Percentiles rank a stretch among this genome's conserved stretches.
phyloP scores from a whole-genome alignment of 2,329 filamentous ascomycete species.

The Ustulina deusta region DNA sequence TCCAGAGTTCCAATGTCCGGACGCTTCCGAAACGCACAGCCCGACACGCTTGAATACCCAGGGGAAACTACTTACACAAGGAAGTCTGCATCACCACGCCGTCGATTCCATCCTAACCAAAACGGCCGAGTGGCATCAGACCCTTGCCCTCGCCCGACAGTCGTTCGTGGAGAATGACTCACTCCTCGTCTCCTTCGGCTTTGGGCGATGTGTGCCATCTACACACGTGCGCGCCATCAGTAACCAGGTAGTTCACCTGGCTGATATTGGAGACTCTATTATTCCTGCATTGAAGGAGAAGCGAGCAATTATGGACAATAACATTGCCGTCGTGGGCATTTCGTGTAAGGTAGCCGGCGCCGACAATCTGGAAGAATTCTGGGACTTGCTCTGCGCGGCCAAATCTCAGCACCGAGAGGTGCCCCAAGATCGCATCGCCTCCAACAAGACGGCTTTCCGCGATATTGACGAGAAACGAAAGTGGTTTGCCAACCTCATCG shows the following conservation, averaged over 20 bases:
- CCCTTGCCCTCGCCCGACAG: constrained; percentile 41
- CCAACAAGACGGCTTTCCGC: constrained; percentile 44
- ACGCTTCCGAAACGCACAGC: constrained; percentile 46
- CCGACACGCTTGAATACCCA: constrained; percentile 39
- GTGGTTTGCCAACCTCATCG: constrained; percentile 47
- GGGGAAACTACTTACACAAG: constrained; percentile 40
- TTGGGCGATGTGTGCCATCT: constrained; percentile 53
- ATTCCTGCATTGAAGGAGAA: constrained; percentile 14
- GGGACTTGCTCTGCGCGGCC: constrained; percentile 47
- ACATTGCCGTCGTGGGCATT: constrained; percentile 56
- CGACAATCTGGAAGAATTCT: constrained; percentile 52
- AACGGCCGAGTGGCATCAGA: constrained; percentile 51
- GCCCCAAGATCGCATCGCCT: constrained; percentile 41
- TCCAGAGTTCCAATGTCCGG: constrained; percentile 51
- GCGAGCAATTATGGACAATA: constrained; percentile 31
- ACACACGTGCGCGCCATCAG: constrained; percentile 26
- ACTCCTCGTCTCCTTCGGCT: constrained; percentile 53
- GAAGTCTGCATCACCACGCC: constrained; percentile 48
- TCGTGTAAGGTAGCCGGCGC: constrained; percentile 52
- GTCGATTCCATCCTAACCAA: constrained; percentile 51
- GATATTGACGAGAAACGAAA: constrained; percentile 41
- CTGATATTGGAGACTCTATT: constrained; percentile 26
- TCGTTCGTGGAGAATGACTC: constrained; percentile 29
- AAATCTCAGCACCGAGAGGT: constrained; percentile 50
- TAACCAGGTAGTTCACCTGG: constrained; percentile 17